These are phyloP conservation scores for Globisporangium okanoganense DNA, from an alignment of 352 stramenopile genomes.

Conservation along the genomic window DNA sequence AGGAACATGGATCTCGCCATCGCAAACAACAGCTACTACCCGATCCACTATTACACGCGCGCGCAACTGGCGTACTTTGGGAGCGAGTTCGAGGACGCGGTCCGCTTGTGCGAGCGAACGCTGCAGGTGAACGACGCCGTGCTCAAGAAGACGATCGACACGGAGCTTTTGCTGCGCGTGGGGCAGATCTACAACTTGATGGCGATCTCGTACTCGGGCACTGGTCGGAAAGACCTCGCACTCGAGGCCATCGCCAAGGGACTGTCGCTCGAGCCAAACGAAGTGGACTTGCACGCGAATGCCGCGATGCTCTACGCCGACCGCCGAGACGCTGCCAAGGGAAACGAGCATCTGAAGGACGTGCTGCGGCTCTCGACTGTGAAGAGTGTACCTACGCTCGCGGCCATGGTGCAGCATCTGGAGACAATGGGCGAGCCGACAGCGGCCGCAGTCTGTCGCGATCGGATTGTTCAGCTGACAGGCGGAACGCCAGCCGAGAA, in stretches of 20 bases:
- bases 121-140: constrained; percentile 30
- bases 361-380: constrained; percentile 19
- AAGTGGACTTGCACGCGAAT: constrained; percentile 50
- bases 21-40: constrained; percentile 21
- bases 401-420: constrained; percentile 13
- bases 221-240: constrained; percentile 26
- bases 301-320: constrained; percentile 29
- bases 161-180: constrained; percentile 30
- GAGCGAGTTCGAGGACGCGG: constrained; percentile 30
- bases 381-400: constrained; percentile 19
- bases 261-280: constrained; percentile 29
- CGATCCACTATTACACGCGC: constrained; percentile 38
- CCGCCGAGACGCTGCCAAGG: constrained; percentile 15
- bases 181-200: constrained; percentile 49
- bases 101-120: constrained; percentile 19
- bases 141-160: constrained; percentile 30
- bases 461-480: not conserved
- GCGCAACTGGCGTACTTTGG: constrained; percentile 31
- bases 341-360: constrained; percentile 21
- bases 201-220: constrained; percentile 23
- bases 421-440: not conserved
- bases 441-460: not conserved
- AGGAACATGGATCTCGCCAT: constrained; percentile 34
- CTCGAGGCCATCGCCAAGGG: constrained; percentile 29
- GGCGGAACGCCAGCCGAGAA: not conserved